These are phyloP conservation scores for Calcarisporium arbuscula DNA, from an alignment of 2,329 filamentous ascomycete genomes.

Conservation along the genomic window DNA sequence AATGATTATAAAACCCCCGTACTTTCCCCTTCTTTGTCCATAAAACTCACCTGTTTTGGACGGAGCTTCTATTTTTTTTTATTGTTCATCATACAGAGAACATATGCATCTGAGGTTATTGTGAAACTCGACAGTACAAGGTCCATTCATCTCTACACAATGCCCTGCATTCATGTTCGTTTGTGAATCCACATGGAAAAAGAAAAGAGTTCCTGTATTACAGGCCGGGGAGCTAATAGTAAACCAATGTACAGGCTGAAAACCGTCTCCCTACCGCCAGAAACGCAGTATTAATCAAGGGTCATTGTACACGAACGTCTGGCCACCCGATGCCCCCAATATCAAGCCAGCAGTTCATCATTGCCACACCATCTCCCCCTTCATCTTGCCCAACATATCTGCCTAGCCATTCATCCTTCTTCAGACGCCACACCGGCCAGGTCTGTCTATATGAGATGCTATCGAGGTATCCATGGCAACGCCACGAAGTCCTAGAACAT, in stretches of 20 bases:
- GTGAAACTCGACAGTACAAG: too few species aligned
- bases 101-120: too few species aligned
- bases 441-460: conserved; percentile 13
- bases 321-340: conserved; percentile 19
- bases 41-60: too few species aligned
- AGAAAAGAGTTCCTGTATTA: conserved; percentile 12
- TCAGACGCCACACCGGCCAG: too few species aligned
- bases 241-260: conserved; percentile 22
- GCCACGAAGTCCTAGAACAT: conserved; percentile 1
- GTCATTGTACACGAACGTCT: conserved; percentile 35
- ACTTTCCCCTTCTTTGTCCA: too few species aligned
- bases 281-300: conserved; percentile 33
- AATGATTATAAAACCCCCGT: too few species aligned
- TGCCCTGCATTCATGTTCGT: too few species aligned
- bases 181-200: conserved; percentile 3
- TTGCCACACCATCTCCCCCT: conserved; percentile 3
- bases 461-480: conserved; percentile 7
- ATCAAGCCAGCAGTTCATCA: conserved; percentile 3
- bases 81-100: too few species aligned
- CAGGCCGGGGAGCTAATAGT: conserved; percentile 13
- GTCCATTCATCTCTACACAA: too few species aligned
- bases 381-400: conserved; percentile 5
- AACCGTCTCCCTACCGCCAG: conserved; percentile 18
- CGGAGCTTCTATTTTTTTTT: too few species aligned
- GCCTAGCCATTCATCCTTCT: conserved; percentile 6